These are phyloP conservation scores for Mallotus repandus DNA, from an alignment of 441 rosid genomes.

Conservation along the genomic window DNA sequence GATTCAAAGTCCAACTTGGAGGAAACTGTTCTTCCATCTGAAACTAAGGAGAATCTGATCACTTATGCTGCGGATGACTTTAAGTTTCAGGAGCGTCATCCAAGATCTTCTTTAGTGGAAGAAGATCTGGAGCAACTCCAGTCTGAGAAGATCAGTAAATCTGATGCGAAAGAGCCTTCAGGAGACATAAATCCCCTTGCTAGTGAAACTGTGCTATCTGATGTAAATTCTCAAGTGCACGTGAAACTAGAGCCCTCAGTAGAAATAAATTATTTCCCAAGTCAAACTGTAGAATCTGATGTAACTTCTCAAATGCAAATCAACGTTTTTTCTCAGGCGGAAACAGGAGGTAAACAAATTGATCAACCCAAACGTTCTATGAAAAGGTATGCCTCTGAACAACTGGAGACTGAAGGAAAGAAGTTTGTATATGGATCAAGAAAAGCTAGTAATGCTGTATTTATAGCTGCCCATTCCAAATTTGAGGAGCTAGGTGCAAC, in stretches of 20 bases:
- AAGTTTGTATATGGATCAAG: slow-evolving; percentile 43
- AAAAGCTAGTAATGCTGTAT: slow-evolving; percentile 63
- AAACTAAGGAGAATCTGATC: slow-evolving; percentile 44
- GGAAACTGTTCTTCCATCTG: slow-evolving; percentile 32
- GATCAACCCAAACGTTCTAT: slow-evolving; percentile 47
- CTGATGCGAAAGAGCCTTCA: slow-evolving; percentile 40
- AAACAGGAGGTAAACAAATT: slow-evolving; percentile 43
- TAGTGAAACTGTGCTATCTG: slow-evolving; percentile 26
- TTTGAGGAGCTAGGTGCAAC: slow-evolving; percentile 66
- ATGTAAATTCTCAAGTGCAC: slow-evolving; percentile 20
- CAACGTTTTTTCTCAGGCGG: slow-evolving; percentile 33
- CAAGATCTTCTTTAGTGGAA: slow-evolving; percentile 25
- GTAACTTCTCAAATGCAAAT: slow-evolving; percentile 34
- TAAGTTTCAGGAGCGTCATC: slow-evolving; percentile 30
- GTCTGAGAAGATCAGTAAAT: slow-evolving; percentile 32
- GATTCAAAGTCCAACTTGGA: slow-evolving; percentile 28
- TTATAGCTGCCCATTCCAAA: slow-evolving; percentile 67
- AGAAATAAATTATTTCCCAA: slow-evolving; percentile 32
- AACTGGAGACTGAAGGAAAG: slow-evolving; percentile 45
- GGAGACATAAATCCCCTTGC: slow-evolving; percentile 33
- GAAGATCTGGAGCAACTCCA: slow-evolving; percentile 39
- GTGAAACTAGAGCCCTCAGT: slow-evolving; percentile 28
- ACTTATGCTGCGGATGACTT: slow-evolving; percentile 36
- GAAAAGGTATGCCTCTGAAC: slow-evolving; percentile 57
- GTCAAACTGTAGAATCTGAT: slow-evolving; percentile 27